Conservation (phyloP, 2,329 filamentous ascomycete species). For the Fusarium agapanthi region DNA sequence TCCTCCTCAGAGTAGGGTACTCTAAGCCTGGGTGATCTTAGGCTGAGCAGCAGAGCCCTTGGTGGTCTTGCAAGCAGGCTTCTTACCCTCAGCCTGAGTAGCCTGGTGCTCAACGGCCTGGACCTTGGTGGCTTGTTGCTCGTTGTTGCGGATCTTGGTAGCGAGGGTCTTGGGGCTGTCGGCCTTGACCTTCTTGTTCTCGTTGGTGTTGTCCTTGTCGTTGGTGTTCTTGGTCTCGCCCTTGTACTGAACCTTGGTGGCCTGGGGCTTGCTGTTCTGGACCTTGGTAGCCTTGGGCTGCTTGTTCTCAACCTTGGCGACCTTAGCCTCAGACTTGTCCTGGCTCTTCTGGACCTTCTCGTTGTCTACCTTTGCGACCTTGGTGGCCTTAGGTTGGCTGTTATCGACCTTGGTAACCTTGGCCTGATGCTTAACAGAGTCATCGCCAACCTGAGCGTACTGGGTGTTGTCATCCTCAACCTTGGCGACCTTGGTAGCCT, state of each 20-base stretch:
- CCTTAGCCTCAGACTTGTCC: neutral
- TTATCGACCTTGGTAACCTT: neutral
- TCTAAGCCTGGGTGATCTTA: neutral
- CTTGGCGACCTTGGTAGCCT: neutral
- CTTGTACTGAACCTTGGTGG: neutral
- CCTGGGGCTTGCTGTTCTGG: neutral
- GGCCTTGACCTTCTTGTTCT: neutral
- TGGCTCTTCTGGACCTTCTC: neutral
- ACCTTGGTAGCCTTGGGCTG: neutral
- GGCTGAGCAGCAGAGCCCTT: neutral
- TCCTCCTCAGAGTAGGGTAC: accelerated
- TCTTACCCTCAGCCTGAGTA: neutral
- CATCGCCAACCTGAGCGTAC: neutral
- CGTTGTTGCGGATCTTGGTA: neutral
- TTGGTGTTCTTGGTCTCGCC: neutral
- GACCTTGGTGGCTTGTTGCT: neutral
- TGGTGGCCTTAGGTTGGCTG: neutral
- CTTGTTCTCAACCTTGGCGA: neutral
- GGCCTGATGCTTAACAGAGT: neutral
- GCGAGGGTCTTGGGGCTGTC: neutral
- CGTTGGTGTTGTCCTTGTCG: neutral
- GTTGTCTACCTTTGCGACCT: neutral
- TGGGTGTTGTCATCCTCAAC: neutral
- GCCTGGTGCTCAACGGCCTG: neutral
- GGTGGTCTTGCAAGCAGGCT: neutral